Percentiles rank a stretch among this genome's conserved stretches.
These are phyloP conservation scores for Diaporthe sp. DNA, from an alignment of 2,329 filamentous ascomycete genomes.

Conservation along the genomic window DNA sequence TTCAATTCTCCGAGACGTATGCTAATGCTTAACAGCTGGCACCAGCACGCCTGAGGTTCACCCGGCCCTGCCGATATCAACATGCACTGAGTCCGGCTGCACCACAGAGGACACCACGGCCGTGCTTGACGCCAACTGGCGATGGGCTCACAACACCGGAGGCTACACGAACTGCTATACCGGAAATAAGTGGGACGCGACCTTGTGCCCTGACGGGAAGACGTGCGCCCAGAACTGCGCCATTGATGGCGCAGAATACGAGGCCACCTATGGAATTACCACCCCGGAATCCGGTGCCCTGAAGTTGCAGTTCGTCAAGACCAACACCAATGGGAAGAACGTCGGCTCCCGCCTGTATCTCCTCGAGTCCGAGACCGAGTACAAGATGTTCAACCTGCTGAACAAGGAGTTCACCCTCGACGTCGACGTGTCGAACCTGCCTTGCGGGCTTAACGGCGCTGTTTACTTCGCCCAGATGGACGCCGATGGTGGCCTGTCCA, in stretches of 20 bases:
- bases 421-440: conserved; percentile 70
- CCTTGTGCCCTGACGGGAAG: conserved; percentile 57
- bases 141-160: conserved; percentile 61
- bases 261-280: conserved; percentile 60
- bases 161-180: conserved; percentile 62
- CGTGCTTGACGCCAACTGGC: conserved; percentile 61
- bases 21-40: conserved; percentile 46
- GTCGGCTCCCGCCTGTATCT: conserved; percentile 49
- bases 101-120: conserved; percentile 53
- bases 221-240: conserved; percentile 66
- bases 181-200: conserved; percentile 58
- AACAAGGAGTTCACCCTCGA: conserved; percentile 74
- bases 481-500: conserved; percentile 50
- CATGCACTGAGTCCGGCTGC: conserved; percentile 58
- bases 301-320: conserved; percentile 58
- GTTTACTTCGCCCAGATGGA: conserved; percentile 55
- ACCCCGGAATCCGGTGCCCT: conserved; percentile 57
- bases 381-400: conserved; percentile 64
- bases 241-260: conserved; percentile 65
- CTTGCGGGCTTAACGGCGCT: conserved; percentile 73
- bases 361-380: conserved; percentile 44
- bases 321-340: conserved; percentile 46
- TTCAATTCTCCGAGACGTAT: no score
- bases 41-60: conserved; percentile 53
- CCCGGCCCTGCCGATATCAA: conserved; percentile 57